Evolutionary conservation across 108 stramenopile species (phyloP), one percentile per base, ranked within the genome.

Genomic region (Bacterosira constricta): DNA sequence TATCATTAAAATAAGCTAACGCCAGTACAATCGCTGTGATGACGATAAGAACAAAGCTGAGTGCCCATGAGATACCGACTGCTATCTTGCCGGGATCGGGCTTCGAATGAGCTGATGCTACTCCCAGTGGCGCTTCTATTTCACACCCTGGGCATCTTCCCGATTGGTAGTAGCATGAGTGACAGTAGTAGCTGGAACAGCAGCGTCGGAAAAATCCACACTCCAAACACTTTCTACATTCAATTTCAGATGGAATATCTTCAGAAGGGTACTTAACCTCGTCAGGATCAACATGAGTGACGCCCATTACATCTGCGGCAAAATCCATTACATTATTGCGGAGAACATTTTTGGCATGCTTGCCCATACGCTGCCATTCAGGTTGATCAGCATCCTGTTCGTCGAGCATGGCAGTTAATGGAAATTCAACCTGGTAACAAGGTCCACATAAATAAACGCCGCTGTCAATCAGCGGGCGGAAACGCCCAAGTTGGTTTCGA

Each of bases 331-430:
- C 5, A 0, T 25, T 36, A 52, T 71, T 71, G 11, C 27, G 2
- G 2, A 64, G 32, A 12, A 64, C 45, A 7, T 31, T 56, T n/a
- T 63, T 41, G 18, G 45, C 42, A 23, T 63, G 47, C 21, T 46
- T 69, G 3, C 60, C 59, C 29, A 45, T 49, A 9, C 42, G 47
- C 26, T 63, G 39, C 26, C 32, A 69, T 17, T 26, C 54, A n/a
- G 62, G 15, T 47, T 44, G 64, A 41, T 69, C 52, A 3, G 26
- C 39, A 27, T 69, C 2, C 4, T 44, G n/a, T 6, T 44, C 68
- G 31, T 79, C 78, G 36, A 79, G 23, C 70, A 79, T 71, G 6
- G 78, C 71, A 15, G 78, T 79, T 41, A 65, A 63, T 3, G 78
- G 78, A 42, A 66, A 79, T 26, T 73, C 65, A 0, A 15, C 11